Base-by-base conservation (phyloP, 805 yeast species). In the Komagataella pseudopastoris region DNA sequence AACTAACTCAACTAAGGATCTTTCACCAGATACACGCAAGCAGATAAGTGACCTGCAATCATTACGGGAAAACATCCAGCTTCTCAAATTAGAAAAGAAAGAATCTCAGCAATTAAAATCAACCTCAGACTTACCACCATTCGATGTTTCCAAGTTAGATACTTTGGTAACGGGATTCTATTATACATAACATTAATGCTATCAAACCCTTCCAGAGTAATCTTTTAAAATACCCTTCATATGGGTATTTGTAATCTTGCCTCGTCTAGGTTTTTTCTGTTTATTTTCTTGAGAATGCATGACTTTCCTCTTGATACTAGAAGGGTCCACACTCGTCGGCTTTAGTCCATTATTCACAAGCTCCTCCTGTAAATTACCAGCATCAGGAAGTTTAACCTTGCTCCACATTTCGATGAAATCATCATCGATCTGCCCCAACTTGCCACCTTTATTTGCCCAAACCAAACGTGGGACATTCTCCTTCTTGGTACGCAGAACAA, bases 281-380 rank as follows among this genome's bases (percentile, higher is more conserved):
- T 89, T 91, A 65, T 85, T 80, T 56, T 80, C 83, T 50, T 74
- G 77, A 36, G 69, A 71, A 1, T 74, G 68, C 16, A 72, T 67
- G 45, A 72, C 75, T 48, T 77, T 78, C 63, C 81, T 84, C 67
- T 83, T 87, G 54, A 89, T 69, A n/a, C 86, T 78, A 46, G 89
- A 87, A n/a, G 99, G 98, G 63, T 93, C 99, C n/a, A 89, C 93
- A 61, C 93, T 85, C 0, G 98, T 91, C 7, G 99, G 99, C 65
- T 89, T 93, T 65, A 93, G 76, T n/a, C 96, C 91, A 54, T 86
- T 81, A 54, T 81, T 87, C 53, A 84, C 77, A 55, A 93, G 74
- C 52, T 80, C 79, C 51, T 83, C 80, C 23, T 95, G 95, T 54
- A 93, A 72, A 52, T 84, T 95, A 50, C 85, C 84, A 24, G 83